Evolutionary conservation across 1,139 yeast genomes (phyloP).

Genomic region (Geotrichum histeridarum): DNA sequence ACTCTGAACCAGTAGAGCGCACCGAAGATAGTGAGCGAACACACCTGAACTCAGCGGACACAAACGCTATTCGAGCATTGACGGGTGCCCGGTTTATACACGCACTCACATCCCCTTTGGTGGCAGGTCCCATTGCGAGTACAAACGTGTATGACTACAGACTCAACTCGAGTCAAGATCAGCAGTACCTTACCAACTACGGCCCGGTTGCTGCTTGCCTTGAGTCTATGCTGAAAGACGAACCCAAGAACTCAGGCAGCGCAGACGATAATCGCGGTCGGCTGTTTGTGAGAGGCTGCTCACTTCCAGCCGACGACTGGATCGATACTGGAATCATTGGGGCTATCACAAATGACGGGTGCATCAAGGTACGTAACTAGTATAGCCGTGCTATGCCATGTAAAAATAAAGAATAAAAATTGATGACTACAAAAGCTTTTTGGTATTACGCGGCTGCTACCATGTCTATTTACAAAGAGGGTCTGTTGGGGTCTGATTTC

Average conservation of each 20-base stretch:
- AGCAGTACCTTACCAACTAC: conserved; percentile 26
- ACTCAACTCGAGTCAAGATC: conserved; percentile 17
- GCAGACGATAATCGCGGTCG: conserved; percentile 3
- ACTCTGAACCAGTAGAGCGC: neutral
- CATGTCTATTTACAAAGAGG: conserved; percentile 6
- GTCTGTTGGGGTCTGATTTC: conserved; percentile 10
- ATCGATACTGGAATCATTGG: conserved; percentile 29
- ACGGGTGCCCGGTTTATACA: conserved; percentile 38
- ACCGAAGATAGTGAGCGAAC: conserved; percentile 18
- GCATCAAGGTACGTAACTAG: conserved; percentile 35
- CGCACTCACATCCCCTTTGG: conserved; percentile 31
- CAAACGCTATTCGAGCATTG: conserved; percentile 33
- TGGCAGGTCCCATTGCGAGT: conserved; percentile 37
- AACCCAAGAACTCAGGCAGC: conserved; percentile 25
- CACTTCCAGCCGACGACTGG: conserved; percentile 29
- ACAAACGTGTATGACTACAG: conserved; percentile 39
- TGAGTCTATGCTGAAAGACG: conserved; percentile 30
- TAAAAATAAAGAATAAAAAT: neutral
- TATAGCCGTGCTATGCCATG: neutral
- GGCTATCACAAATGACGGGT: conserved; percentile 32
- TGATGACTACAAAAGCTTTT: neutral
- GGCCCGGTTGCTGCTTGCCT: conserved; percentile 38
- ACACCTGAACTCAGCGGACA: conserved; percentile 30
- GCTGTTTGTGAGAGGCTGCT: conserved; percentile 30
- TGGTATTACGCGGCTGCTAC: neutral